These are phyloP conservation scores for Aspergillus heteromorphus DNA, from an alignment of 495 filamentous ascomycete genomes.

Conservation along the genomic window DNA sequence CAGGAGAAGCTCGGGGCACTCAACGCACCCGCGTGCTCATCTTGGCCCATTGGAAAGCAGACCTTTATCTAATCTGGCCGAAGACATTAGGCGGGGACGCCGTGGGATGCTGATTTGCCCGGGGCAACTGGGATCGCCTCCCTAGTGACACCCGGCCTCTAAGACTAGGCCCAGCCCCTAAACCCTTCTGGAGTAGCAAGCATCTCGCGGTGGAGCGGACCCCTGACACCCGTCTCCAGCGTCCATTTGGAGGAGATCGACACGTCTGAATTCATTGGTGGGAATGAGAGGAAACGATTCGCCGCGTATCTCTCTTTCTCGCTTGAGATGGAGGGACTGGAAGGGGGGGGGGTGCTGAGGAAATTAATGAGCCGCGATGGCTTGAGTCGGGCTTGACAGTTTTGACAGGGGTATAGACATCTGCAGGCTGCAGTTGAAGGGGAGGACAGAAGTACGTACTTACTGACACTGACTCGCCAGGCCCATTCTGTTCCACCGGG, in stretches of 20 bases:
- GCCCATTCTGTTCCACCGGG: background rate
- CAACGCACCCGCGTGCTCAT: constrained; percentile 15
- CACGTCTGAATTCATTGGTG: background rate
- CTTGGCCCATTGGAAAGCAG: background rate
- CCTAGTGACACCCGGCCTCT: constrained; percentile 5
- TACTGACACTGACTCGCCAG: background rate
- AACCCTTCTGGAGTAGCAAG: constrained; percentile 2
- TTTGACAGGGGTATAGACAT: background rate
- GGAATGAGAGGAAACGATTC: too few species aligned
- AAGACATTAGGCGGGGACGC: constrained; percentile 6
- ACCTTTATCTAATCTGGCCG: background rate
- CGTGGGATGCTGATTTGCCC: constrained; percentile 7
- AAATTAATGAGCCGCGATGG: background rate
- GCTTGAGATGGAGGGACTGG: too few species aligned
- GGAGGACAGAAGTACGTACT: background rate
- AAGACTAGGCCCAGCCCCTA: constrained; percentile 6
- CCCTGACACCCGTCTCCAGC: constrained; percentile 4
- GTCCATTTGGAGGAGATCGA: background rate
- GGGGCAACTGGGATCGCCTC: constrained; percentile 10
- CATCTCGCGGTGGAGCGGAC: background rate
- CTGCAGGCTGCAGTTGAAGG: background rate
- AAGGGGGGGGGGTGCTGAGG: background rate
- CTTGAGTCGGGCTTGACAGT: too few species aligned
- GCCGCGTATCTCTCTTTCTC: too few species aligned
- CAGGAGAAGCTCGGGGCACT: constrained; percentile 6